Base-by-base conservation (phyloP, 2,329 filamentous ascomycete genomes). In the Botrytis pseudocinerea region DNA sequence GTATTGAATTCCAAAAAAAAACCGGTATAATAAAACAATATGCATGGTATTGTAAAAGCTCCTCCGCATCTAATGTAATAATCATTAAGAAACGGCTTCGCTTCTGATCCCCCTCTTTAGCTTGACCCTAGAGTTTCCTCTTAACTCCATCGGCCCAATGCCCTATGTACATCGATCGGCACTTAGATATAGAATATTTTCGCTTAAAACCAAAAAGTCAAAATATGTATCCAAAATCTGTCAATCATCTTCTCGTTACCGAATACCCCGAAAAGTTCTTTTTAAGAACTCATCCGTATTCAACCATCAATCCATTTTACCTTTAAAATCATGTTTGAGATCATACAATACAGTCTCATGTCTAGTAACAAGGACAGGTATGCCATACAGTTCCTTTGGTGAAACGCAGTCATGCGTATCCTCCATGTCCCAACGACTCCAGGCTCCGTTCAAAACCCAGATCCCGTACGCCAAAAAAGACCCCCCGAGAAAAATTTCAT, bases 381-480 rank as follows among this genome's bases (percentile, higher is more conserved):
- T 59, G 63, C 32, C 48, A 46, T 71, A 40, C 40, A 54, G 60
- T 51, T 32, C 42, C 20, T 59, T 35, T 38, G n/a, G 46, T 62
- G 61, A 68, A 60, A 60, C 62, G 59, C 44, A 48, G 60, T 59
- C n/a, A 68, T 68, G 46, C 57, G 44, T 59, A 28, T n/a, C 70
- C 38, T 71, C 46, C 57, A 57, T 71, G 54, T 42, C 62, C 62
- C 70, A 68, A 71, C 32, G 70, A 71, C 70, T 66, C 70, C 70
- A 66, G 62, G 70, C 70, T 71, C 70, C 70, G 68, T 66, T 54
- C 38, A 63, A 71, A 71, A 35, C 63, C 38, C 28, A 57, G 46
- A 71, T 65, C 25, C 60, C 10, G 69, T 63, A 71, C 70, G 70
- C 70, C 70, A 48, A 71, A 71, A 65, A 63, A 54, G 44, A 71